Base-by-base conservation (phyloP, 2,329 filamentous ascomycete genomes). In the Podosphaera aphanis region DNA sequence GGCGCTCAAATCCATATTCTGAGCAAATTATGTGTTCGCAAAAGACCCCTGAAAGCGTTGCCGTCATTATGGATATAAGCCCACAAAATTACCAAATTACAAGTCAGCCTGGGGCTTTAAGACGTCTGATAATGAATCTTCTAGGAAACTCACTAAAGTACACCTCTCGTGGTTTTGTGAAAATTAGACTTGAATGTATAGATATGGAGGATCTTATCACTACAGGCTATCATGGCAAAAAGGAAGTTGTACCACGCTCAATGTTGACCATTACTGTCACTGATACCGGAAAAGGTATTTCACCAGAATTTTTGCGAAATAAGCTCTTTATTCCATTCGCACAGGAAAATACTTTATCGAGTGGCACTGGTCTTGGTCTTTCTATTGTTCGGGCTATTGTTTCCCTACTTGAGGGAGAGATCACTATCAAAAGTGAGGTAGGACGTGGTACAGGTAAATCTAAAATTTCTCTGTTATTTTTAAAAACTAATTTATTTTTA, bases 221-320 rank as follows among this genome's bases (percentile, higher is more conserved):
- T 8, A 13, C 40, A 16, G 49, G 51, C 10, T 44, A 45, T 21
- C 38, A 33, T 8, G 31, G 43, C 6, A 42, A 25, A 33, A 44
- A 36, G 16, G 53, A 57, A 18, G 13, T 38, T 8, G 47, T 55
- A 7, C 49, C 55, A 3, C 49, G 56, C 38, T 52, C 52, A 15
- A 48, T 51, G 27, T 58, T 74, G 33, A 66, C 66, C 2, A 79
- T 90, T 49, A 74, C 79, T 27, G 79, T 90, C 18, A 70, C 74
- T 50, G 83, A 90, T 55, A 85, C 81, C 0, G 77, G 77, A 1
- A 70, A 71, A 49, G 77, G 77, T 3, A 81, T 81, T 48, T 73
- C 71, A 0, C 64, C 69, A 16, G 71, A 78, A n/a, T 81, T 75
- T 50, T 61, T 78, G 37, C 64, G 70, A 15, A 70, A 69, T 1